Base-by-base conservation (phyloP, 139 green algal genomes). In the Asterochloris erici region DNA sequence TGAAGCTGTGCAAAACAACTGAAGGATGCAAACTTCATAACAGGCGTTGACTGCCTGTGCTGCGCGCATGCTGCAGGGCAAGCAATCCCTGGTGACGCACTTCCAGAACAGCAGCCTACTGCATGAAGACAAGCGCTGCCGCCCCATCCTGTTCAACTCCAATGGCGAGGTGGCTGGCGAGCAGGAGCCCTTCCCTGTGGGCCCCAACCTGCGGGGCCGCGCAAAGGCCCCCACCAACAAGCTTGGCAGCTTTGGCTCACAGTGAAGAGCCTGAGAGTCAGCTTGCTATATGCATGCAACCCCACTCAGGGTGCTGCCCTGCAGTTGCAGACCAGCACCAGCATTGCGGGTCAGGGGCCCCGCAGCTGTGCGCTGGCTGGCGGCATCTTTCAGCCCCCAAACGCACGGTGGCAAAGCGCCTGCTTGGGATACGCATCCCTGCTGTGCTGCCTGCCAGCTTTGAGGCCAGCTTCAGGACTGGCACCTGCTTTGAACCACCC, bases 91-190 rank as follows among this genome's bases (percentile, higher is more conserved):
- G 29, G 89, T 99, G 21, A 89, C 92, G 24, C 96, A 99, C 91
- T 99, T 99, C 84, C 95, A 97, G 79, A 98, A 99, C 93, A 97
- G 90, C 62, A 94, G 83, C 77, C 91, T 99, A 71, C 96, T 99
- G 92, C 97, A 99, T 83, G 96, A 99, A 90, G 96, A 99, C 91
- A 98, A 99, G 92, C 93, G 95, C 81, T 99, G 96, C 90, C 84
- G 96, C 16, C 96, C 96, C 68, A 94, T 99, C 47, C 89, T 99
- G 10, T 98, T 99, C 88, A 88, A 91, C 63, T 87, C 73, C 28
- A 84, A 91, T 26, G 92, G 83, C 19, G 71, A 77, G 14, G 61
- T 86, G 10, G 85, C 81, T 26, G 86, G 91, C 15, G 84, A 92
- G 54, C 85, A 88, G 79, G 92, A 91, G 83, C 71, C 73, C 14